These are phyloP conservation scores for Lizonia empirigonia DNA, from an alignment of 2,329 filamentous ascomycete genomes.

Conservation along the genomic window DNA sequence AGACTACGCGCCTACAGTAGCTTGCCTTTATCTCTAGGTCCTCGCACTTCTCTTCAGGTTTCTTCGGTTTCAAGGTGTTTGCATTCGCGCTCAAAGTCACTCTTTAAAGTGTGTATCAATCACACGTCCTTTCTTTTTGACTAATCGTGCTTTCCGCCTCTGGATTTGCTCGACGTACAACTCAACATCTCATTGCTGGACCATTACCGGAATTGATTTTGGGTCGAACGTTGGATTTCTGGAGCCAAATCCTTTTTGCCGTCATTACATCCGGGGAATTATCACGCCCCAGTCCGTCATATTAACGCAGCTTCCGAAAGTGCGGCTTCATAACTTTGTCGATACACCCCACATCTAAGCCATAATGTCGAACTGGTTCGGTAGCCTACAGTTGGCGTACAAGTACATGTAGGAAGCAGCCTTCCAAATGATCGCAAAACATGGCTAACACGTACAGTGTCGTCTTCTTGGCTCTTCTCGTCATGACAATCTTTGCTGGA, in stretches of 20 bases:
- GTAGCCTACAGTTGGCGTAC: slow-evolving; percentile 44
- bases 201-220: not conserved
- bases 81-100: slow-evolving; percentile 25
- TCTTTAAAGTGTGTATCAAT: slow-evolving; percentile 37
- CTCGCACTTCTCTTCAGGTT: slow-evolving; percentile 22
- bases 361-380: slow-evolving; percentile 44
- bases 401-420: slow-evolving; percentile 41
- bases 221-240: not conserved
- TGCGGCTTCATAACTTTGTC: not conserved
- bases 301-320: not conserved
- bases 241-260: not conserved
- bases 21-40: slow-evolving; percentile 33
- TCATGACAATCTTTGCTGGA: slow-evolving; percentile 41
- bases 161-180: slow-evolving; percentile 24
- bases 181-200: not conserved
- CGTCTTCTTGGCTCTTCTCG: slow-evolving; percentile 41
- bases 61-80: slow-evolving; percentile 29
- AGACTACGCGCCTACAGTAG: slow-evolving; percentile 26
- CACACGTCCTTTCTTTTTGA: slow-evolving; percentile 46
- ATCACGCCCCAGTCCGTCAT: not conserved
- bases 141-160: slow-evolving; percentile 18
- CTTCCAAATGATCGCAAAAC: not conserved
- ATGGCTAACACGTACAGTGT: slow-evolving; percentile 33
- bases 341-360: slow-evolving; percentile 12
- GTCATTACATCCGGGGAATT: not conserved